Evolutionary conservation across 1,139 yeast genomes (phyloP), one percentile per base, ranked within the genome.

Genomic region (Kodamaea anthophila): DNA sequence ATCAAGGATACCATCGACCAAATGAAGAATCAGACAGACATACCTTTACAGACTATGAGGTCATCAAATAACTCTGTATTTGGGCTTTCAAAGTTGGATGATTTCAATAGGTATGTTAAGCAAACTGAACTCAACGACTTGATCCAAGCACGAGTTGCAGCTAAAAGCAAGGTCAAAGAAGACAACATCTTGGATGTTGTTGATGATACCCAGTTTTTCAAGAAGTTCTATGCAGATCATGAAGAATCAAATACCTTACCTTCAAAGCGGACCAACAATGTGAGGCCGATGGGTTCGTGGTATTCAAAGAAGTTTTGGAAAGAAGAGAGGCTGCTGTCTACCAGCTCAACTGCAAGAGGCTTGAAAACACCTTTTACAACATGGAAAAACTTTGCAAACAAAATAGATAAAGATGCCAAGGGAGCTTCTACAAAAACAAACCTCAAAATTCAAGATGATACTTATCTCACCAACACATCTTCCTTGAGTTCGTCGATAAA

Each of bases 61-160:
- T 23, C 45, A 43, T n/a, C 31, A 15, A 23, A 34, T 5, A 32
- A 38, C n/a, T 61, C 69, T 0, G 46, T 60, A 2, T 63, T 65
- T 37, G 49, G 49, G 4, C 43, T 65, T n/a, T 55, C 66, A 1
- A 37, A 49, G 9, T 39, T 65, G 22, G 64, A 61, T 34, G 72
- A 65, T 39, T 65, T 55, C 42, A 46, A 44, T 28, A 50, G 42
- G 31, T 65, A 55, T 36, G 53, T 62, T 7, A 56, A 55, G 33
- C 58, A 59, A 46, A 55, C 66, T 4, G 58, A 58, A 28, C 33
- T 65, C 13, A 58, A 65, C 37, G 65, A 65, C 28, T 28, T 33
- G 9, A 61, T 65, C 14, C 49, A 47, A 21, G 38, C 49, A 4
- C 44, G 49, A 34, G 29, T 41, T 5, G 35, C 48, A 6, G 32